Evolutionary conservation across 495 filamentous ascomycete genomes (phyloP).

Genomic region (Xanthoparmelia taractica): DNA sequence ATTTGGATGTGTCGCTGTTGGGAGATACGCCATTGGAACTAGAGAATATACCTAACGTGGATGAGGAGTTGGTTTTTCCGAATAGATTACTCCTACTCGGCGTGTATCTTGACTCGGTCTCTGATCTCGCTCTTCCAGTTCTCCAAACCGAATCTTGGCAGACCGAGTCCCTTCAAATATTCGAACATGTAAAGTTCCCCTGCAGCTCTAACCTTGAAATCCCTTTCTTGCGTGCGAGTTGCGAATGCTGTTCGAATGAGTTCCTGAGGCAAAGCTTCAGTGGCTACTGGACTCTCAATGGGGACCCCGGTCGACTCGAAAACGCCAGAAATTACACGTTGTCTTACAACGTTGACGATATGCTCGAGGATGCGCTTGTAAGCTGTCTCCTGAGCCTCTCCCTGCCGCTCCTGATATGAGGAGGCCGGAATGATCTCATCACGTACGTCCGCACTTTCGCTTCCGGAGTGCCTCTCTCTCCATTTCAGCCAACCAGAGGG

Average conservation of each 20-base stretch:
- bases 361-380: background rate
- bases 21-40: background rate
- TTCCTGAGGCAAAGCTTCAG: background rate
- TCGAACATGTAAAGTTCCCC: background rate
- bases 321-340: background rate
- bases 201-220: background rate
- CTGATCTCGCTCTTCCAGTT: conserved; percentile 1
- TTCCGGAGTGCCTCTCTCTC: background rate
- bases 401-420: background rate
- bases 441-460: background rate
- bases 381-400: background rate
- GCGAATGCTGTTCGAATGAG: background rate
- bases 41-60: background rate
- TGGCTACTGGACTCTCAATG: background rate
- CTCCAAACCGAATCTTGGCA: background rate
- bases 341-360: background rate
- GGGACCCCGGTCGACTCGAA: background rate
- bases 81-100: background rate
- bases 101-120: background rate
- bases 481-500: background rate
- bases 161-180: background rate
- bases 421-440: background rate
- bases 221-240: background rate
- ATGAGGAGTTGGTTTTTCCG: background rate
- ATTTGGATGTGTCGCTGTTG: background rate